Base-by-base conservation (phyloP, 768 basidiomycete species). In the Hortiboletus flavorubellus region DNA sequence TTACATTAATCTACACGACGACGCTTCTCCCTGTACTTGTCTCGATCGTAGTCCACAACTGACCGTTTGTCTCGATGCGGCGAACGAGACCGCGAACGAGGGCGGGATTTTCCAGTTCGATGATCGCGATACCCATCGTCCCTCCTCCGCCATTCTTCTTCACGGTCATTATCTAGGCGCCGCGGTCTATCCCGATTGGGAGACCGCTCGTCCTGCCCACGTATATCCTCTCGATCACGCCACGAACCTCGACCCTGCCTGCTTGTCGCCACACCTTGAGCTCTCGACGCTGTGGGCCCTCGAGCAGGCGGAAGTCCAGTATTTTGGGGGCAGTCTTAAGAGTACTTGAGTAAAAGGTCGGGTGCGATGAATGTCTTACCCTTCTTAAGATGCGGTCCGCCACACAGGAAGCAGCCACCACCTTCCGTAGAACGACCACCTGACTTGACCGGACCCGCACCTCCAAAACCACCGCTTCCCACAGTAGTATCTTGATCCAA, bases 371-470 rank as follows among this genome's bases (percentile, higher is more conserved):
- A 11, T 10, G 26, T 41, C 69, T 23, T 57, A 90, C 93, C 93
- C 80, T 89, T 91, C 70, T 92, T 93, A 34, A 96, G 74, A 77
- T 98, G 96, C 7, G 91, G 89, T 0, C 95, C 95, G 7, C 96
- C 96, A 68, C 97, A 99, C 35, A 84, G 69, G 77, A 96, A 99
- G 68, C 97, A 99, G 0, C 91, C 93, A 2, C 80, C 83, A 1
- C 73, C 76, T 43, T 85, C 80, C 1, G 74, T 73, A 23, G 78
- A 75, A 47, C 73, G 79, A 7, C 85, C 85, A 33, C 84, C 85
- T 39, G 76, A 67, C 65, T 81, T 83, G 46, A 80, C 75, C 26
- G 81, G 67, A 1, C 75, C 81, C 5, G 65, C 64, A 8, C 84
- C 87, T 30, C 87, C 87, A 71, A 89, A 87, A 0, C 88, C 87